Base-by-base conservation (phyloP, 2,329 filamentous ascomycete genomes). In the Myotisia sp. region DNA sequence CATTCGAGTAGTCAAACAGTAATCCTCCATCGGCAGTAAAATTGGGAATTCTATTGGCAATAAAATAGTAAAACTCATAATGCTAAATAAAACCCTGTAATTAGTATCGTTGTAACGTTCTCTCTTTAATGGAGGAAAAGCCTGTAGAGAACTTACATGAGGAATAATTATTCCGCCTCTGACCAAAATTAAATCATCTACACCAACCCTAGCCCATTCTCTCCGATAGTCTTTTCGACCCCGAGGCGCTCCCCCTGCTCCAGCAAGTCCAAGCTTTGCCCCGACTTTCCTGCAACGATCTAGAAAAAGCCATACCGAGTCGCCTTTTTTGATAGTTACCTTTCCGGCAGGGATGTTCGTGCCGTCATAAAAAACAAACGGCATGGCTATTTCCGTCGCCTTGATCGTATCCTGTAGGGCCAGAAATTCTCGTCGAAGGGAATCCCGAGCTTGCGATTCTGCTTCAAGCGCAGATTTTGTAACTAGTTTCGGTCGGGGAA, bases 321-420 rank as follows among this genome's bases (percentile, higher is more conserved):
- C 90, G 6, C 90, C 87, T 59, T 98, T 98, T 57, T 85, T 92
- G 33, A 95, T 72, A 39, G 78, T 76, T 30, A 87, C 86, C 9
- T 71, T 71, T 1, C 87, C 86, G 10, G 85, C 84, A 0, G 86
- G 81, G 7, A 81, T 79, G 53, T 92, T 87, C 14, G 83, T 83
- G 10, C 90, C 90, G 46, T 95, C 87, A 60, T 94, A 95, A 53
- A 95, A 95, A 3, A 95, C 83, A 55, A 95, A 98, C 0, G 90
- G 90, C 20, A 98, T 78, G 10, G 80, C 69, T 36, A 98, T 81
- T 50, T 94, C 86, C 6, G 85, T 86, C 13, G 74, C 74, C 60
- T 92, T 93, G 44, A 95, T 80, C 0, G 76, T 74, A 41, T 92
- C 83, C 53, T 94, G 90, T 38, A 87, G 70, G 6, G 65, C 65